Base-by-base conservation (phyloP, 1,284 basidiomycete species). In the Athelia psychrophila region DNA sequence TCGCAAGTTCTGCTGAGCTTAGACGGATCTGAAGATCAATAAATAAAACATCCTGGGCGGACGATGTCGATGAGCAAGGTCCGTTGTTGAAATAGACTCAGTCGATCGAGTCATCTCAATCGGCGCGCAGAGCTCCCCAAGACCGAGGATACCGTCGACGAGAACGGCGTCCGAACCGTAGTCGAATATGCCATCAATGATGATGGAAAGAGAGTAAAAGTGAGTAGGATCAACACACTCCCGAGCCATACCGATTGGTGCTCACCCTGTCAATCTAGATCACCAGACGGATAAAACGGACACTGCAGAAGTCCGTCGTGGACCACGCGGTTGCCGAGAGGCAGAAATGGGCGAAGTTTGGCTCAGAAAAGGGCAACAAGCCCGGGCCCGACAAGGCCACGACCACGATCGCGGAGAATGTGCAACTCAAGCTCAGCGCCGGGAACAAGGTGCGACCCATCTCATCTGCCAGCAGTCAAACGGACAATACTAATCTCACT, bases 181-280 rank as follows among this genome's bases (percentile, higher is more conserved):
- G 77, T 93, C 45, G 93, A 95, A 65, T 95, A 91, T 71, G 79
- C 79, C 47, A 73, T 90, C 51, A 95, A 98, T 62, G 95, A 98
- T 46, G 88, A 95, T 22, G 96, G 94, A 18, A 94, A 95, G 73
- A 94, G 91, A 70, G 86, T 99, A 68, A 99, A 99, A 78, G 93
- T 91, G 56, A 22, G 63, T 52, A 10, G 25, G 30, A 33, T n/a
- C n/a, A 20, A 52, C 22, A n/a, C 13, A 38, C 13, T 24, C 20
- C 5, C 13, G 13, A 36, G 3, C 25, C 33, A n/a, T 13, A 15
- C 23, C 42, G 13, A 36, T 25, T 32, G 16, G 6, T n/a, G 38
- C 38, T 42, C 8, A 42, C 44, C 45, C 9, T 6, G 20, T 24
- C 18, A 5, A 16, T 56, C 5, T 55, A 94, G 91, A 84, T 94